phyloP scores from a whole-genome alignment of 2,329 filamentous ascomycete species.

The Endothia cerciana region DNA sequence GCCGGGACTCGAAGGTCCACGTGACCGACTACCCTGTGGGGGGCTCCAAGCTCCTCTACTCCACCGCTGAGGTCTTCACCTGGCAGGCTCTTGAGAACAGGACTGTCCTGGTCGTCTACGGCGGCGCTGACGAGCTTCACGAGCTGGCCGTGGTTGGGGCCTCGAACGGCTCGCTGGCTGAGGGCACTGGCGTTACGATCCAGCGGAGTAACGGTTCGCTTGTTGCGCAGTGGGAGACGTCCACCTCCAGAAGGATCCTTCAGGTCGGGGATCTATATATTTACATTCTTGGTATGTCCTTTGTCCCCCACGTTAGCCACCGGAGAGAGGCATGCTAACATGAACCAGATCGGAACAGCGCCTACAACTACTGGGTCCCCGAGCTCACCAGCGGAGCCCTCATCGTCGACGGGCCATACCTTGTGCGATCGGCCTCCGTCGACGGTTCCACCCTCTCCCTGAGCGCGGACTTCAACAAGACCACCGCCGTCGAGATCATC shows the following conservation, averaged over 20 bases:
- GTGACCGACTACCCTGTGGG: constrained; percentile 69
- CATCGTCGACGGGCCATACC: constrained; percentile 68
- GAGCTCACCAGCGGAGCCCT: constrained; percentile 47
- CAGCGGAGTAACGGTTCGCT: constrained; percentile 30
- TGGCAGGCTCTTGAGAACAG: constrained; percentile 66
- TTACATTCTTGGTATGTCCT: constrained; percentile 49
- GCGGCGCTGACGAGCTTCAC: constrained; percentile 63
- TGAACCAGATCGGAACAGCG: constrained; percentile 51
- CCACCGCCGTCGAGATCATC: constrained; percentile 69
- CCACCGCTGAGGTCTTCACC: constrained; percentile 70
- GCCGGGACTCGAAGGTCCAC: constrained; percentile 69
- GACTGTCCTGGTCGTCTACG: constrained; percentile 67
- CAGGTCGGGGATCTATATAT: constrained; percentile 46
- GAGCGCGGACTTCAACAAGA: constrained; percentile 73
- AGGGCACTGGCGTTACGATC: constrained; percentile 34
- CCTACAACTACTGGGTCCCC: constrained; percentile 71
- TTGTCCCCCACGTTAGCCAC: background rate
- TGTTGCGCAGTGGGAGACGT: constrained; percentile 40
- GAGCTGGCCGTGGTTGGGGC: constrained; percentile 56
- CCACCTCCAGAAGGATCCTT: constrained; percentile 36
- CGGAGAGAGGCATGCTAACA: background rate
- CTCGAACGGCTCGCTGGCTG: constrained; percentile 9
- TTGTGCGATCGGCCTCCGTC: constrained; percentile 63
- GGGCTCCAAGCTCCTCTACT: constrained; percentile 63
- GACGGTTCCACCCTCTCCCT: constrained; percentile 61